phyloP scores from a whole-genome alignment of 306 rosid genomes.

The Vicia faba region DNA sequence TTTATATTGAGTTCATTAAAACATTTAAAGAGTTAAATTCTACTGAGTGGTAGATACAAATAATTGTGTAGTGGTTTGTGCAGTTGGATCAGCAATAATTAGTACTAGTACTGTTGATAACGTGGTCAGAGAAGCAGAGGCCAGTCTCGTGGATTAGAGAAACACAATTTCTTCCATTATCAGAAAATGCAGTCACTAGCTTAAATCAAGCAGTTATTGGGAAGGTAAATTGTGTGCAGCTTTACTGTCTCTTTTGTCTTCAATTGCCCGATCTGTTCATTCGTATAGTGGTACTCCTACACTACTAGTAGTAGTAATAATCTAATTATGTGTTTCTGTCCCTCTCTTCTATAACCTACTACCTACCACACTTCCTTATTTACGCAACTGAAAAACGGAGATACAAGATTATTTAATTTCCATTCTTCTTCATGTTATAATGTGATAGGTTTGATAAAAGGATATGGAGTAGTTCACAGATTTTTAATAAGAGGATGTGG shows the following conservation, averaged over 20 bases:
- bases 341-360: no score
- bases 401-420: no score
- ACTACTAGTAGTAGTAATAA: no score
- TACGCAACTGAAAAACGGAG: no score
- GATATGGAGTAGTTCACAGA: no score
- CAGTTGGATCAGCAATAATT: conserved; percentile 32
- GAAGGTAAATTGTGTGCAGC: conserved; percentile 61
- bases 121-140: conserved; percentile 43
- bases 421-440: no score
- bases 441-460: no score
- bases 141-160: conserved; percentile 39
- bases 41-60: conserved; percentile 5
- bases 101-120: conserved; percentile 31
- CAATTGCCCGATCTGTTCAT: conserved; percentile 43
- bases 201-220: conserved; percentile 53
- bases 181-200: conserved; percentile 41
- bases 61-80: conserved; percentile 31
- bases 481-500: no score
- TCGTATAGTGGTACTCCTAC: not conserved
- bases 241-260: conserved; percentile 48
- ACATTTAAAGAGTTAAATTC: conserved; percentile 18
- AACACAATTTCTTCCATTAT: conserved; percentile 14
- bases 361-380: no score
- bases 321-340: no score
- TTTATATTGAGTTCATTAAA: no score